A percentile compares a stretch with the other conserved stretches of the same genome.
phyloP scores from a whole-genome alignment of 257 asterid genomes.

The Voacanga thouarsii region DNA sequence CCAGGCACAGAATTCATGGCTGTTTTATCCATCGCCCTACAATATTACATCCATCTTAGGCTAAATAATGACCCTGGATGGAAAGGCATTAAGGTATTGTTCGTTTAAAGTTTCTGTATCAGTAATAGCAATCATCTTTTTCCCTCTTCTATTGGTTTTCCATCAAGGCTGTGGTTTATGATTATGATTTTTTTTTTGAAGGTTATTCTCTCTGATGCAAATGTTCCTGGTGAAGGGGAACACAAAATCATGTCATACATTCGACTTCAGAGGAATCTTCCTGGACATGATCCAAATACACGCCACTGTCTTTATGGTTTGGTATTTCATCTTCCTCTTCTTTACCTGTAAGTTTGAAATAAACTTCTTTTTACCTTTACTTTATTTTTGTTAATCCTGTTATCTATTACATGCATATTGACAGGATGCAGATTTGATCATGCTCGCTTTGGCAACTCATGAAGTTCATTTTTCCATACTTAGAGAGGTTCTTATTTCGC shows the following conservation, averaged over 20 bases:
- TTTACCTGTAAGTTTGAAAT: slow-evolving; percentile 12
- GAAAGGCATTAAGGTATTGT: slow-evolving; percentile 81
- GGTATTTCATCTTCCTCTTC: slow-evolving; percentile 42
- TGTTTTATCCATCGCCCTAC: slow-evolving; percentile 77
- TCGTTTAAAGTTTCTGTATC: background rate
- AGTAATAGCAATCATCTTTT: background rate
- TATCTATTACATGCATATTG: background rate
- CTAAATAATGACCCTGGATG: slow-evolving; percentile 89
- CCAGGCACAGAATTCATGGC: slow-evolving; percentile 97
- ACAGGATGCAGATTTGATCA: slow-evolving; percentile 73
- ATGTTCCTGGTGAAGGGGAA: slow-evolving; percentile 99
- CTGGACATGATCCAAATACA: slow-evolving; percentile 87
- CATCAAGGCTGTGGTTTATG: background rate
- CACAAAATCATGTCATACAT: slow-evolving; percentile 94
- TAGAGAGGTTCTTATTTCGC: slow-evolving; percentile 64
- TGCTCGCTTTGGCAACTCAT: slow-evolving; percentile 94
- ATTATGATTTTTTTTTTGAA: slow-evolving; percentile 35
- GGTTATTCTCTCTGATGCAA: slow-evolving; percentile 96
- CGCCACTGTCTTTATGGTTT: slow-evolving; percentile 93
- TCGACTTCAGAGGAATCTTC: slow-evolving; percentile 87
- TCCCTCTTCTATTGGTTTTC: slow-evolving; percentile 1
- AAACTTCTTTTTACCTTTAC: background rate
- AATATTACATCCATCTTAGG: slow-evolving; percentile 76
- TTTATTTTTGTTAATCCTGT: slow-evolving; percentile 1
- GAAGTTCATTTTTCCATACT: slow-evolving; percentile 92